Evolutionary conservation across 495 filamentous ascomycete genomes (phyloP), one percentile per base, ranked within the genome.

Genomic region (Amphirosellinia nigrospora): DNA sequence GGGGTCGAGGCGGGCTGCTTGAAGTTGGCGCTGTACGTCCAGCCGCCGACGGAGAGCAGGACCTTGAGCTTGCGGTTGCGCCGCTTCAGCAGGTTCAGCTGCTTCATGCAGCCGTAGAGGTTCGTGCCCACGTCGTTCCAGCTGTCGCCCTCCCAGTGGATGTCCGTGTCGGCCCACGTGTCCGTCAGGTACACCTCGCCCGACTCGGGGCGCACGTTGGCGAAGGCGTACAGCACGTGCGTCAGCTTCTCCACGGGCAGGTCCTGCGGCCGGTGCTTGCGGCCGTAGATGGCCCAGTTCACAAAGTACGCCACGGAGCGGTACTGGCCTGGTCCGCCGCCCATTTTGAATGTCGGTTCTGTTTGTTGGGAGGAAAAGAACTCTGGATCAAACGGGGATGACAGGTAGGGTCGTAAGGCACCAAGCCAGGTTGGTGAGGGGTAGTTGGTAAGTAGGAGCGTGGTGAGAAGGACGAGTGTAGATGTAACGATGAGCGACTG

Each of bases 11-110:
- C 88, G 0, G 94, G 92, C 46, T 84, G 85, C 23, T 88, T 85
- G 78, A 99, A 97, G 80, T 97, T 96, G 76, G 87, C 79, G 62
- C 92, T 93, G 79, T 98, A 98, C 0, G 94, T 97, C 96, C 96
- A 98, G 36, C 96, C 96, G 69, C 96, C 96, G 71, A 99, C 96
- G 56, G 93, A 96, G 15, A 99, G 88, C 11, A 98, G 85, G 7
- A 97, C 86, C 81, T 98, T 98, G 55, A 99, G 83, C 77, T 96
- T 90, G 64, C 96, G 89, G 80, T 98, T 90, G 69, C 87, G 83
- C 76, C 91, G 91, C 86, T 99, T 99, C 43, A 95, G 89, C 32
- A 99, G 85, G 81, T 91, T 93, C 26, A 99, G 88, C 83, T 98
- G 96, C 85, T 98, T 99, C 50, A 95, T 81, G 79, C 93, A 97